Evolutionary conservation across 2,329 filamentous ascomycete genomes (phyloP), one percentile per base, ranked within the genome.

Genomic region (Phyllosticta citrichinensis): DNA sequence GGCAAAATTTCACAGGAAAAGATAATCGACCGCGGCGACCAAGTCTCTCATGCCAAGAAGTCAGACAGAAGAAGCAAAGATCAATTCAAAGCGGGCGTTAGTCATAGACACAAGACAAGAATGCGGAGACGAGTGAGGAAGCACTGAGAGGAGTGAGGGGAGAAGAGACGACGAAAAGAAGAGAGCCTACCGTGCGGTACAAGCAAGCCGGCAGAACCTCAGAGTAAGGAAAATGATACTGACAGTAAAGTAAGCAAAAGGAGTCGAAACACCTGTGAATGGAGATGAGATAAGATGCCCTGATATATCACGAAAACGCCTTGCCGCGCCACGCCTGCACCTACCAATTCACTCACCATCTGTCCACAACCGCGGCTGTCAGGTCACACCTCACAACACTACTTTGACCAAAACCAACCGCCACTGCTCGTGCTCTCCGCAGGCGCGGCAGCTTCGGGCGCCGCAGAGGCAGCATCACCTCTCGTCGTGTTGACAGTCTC

Each of bases 401-500:
- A 60, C 2, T 22, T 56, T 24, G 58, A 60, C 58, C 58, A 60
- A 20, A 60, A 60, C 58, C 58, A 60, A 4, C 58, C 58, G 1
- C 58, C 58, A 3, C 24, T 27, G 4, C 50, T 60, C 35, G 56
- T 56, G 17, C 2, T 24, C 33, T 30, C 35, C 14, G 20, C 14
- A n/a, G 35, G 3, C 22, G 20, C 12, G 6, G 27, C 27, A 30
- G 27, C 12, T 47, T 47, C 40, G 2, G 40, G 2, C 17, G 40
- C 40, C 17, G 40, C 6, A 3, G 40, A 47, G 22, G 8, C 52
- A 14, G 19, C 33, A 27, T 58, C 52, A 3, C 60, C 55, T n/a
- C 50, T 50, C 17, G 65, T 67, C 0, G 75, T 79, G 40, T 84
- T 79, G 3, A 80, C 72, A 8, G 79, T 82, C 65, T 84, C 81